These are phyloP conservation scores for Leptographium galeiforme DNA, from an alignment of 2,329 filamentous ascomycete species.

Conservation along the genomic window DNA sequence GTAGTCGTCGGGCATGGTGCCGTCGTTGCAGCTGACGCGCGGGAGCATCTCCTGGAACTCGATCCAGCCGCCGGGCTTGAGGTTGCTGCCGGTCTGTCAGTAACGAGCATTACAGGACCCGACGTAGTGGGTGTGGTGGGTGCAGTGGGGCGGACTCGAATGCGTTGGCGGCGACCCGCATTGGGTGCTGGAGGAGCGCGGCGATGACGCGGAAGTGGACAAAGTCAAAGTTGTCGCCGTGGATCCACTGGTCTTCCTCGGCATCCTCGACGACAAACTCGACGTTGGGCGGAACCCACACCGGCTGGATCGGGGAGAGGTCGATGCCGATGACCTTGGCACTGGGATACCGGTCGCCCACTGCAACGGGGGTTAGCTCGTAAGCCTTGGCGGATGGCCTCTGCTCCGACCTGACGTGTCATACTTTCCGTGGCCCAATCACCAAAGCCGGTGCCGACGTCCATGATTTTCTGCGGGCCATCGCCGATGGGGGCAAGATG, in stretches of 20 bases:
- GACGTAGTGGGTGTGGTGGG: neutral
- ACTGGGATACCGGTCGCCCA: slow-evolving; percentile 30
- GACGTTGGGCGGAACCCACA: slow-evolving; percentile 41
- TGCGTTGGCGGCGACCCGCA: slow-evolving; percentile 26
- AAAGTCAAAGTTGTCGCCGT: slow-evolving; percentile 44
- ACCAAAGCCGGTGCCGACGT: slow-evolving; percentile 35
- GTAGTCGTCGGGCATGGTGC: slow-evolving; percentile 27
- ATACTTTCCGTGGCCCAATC: slow-evolving; percentile 43
- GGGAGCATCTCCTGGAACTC: slow-evolving; percentile 33
- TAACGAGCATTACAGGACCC: neutral
- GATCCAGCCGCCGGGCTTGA: slow-evolving; percentile 35
- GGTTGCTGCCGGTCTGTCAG: slow-evolving; percentile 15
- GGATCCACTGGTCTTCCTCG: slow-evolving; percentile 39
- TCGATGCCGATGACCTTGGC: slow-evolving; percentile 31
- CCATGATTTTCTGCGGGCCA: slow-evolving; percentile 33
- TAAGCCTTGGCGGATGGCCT: too few species aligned
- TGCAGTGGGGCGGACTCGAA: slow-evolving; percentile 23
- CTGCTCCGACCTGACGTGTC: too few species aligned
- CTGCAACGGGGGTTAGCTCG: slow-evolving; percentile 15
- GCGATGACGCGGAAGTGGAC: slow-evolving; percentile 45
- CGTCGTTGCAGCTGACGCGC: slow-evolving; percentile 27
- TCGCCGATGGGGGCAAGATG: slow-evolving; percentile 30
- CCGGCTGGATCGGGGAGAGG: slow-evolving; percentile 28
- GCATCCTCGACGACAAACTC: slow-evolving; percentile 36
- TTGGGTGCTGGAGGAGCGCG: slow-evolving; percentile 39